phyloP scores from a whole-genome alignment of 306 rosid genomes.

The Inga oerstediana region DNA sequence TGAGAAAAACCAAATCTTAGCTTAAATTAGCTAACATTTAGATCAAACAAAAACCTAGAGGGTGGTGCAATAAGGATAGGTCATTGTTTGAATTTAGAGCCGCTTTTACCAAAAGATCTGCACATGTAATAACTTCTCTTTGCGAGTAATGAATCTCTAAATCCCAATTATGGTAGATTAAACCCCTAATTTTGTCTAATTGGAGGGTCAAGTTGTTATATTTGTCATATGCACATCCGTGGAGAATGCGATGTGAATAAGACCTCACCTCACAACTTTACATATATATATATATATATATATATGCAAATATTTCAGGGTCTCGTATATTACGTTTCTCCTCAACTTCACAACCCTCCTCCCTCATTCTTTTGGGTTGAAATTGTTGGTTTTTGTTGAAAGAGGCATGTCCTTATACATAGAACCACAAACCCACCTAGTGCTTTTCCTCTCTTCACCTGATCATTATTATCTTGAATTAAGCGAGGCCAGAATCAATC shows the following conservation, averaged over 20 bases:
- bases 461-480: too few relatives aligned
- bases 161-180: too few relatives aligned
- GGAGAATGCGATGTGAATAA: conserved; percentile 20
- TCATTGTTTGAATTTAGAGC: too few relatives aligned
- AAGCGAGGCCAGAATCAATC: background rate
- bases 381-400: background rate
- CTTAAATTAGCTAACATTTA: too few relatives aligned
- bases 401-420: background rate
- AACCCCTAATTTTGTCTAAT: too few relatives aligned
- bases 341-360: background rate
- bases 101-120: too few relatives aligned
- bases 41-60: too few relatives aligned
- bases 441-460: background rate
- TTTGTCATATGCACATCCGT: background rate
- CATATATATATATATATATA: background rate
- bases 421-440: background rate
- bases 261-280: conserved; percentile 38
- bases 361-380: background rate
- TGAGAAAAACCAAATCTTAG: too few relatives aligned
- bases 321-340: background rate
- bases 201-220: background rate
- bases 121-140: too few relatives aligned
- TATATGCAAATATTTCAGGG: background rate
- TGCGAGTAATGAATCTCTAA: too few relatives aligned
- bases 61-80: too few relatives aligned